Evolutionary conservation across 352 stramenopile species (phyloP), one percentile per base, ranked within the genome.

Genomic region (Globisporangium alternatum): DNA sequence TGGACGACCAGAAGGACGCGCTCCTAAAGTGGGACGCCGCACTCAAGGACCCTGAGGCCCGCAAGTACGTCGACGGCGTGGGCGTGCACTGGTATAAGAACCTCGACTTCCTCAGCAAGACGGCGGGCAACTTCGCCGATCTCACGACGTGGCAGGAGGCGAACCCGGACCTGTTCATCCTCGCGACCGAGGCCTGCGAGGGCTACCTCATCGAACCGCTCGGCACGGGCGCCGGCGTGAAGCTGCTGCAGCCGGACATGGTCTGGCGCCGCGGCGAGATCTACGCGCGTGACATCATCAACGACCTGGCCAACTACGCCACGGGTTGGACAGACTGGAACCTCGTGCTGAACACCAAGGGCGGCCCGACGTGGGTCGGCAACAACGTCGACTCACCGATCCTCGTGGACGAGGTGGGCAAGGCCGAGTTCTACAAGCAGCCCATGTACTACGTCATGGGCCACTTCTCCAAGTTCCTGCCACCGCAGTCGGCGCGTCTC

Each of bases 301-400:
- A 82, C 22, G 89, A 97, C 69, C 59, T 97, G 19, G 74, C 78
- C 55, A 92, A 91, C 71, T 86, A 83, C 60, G 81, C 86, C 10
- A 69, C 72, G 2, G 87, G 84, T 15, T 97, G 89, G 88, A 91
- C 72, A 31, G 87, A 97, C 75, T 97, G 89, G 86, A 97, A 97
- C 64, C 56, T 97, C 33, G 69, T 83, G 58, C 78, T 97, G n/a
- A 77, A 91, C 70, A 80, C 70, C 35, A 74, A 58, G 9, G 81
- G 81, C 45, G 91, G 89, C 0, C 91, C 91, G 5, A 93, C 83
- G 44, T 93, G 89, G 80, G 69, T 78, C 22, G 56, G 71, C 28
- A 95, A 96, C 63, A 22, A 73, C 6, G 71, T 89, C 22, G 88
- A 96, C 47, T 70, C 85, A 15, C 83, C 87, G 0, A 90, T 96